Evolutionary conservation across 768 basidiomycete genomes (phyloP).

Genomic region (Termitomyces heimii): DNA sequence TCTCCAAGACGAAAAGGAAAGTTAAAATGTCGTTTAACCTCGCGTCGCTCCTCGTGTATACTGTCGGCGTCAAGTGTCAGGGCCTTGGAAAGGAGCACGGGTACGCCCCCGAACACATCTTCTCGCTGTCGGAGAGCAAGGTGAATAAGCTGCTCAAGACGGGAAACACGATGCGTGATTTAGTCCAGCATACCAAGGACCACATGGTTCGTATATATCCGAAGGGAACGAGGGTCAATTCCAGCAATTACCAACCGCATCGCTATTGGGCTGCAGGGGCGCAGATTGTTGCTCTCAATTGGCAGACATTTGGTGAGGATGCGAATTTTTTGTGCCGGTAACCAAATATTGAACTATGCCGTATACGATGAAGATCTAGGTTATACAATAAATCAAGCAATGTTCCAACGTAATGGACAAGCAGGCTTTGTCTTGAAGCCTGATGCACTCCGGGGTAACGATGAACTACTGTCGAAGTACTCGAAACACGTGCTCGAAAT

Average conservation of each 20-base stretch:
- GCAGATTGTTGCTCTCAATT: conserved; percentile 70
- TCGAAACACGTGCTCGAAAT: conserved; percentile 61
- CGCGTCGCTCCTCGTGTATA: conserved; percentile 80
- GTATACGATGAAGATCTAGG: conserved; percentile 59
- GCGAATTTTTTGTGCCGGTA: background rate
- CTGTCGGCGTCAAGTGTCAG: conserved; percentile 90
- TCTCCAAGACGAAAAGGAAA: conserved; percentile 29
- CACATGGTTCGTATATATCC: conserved; percentile 88
- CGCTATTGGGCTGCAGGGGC: conserved; percentile 60
- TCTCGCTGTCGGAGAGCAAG: conserved; percentile 85
- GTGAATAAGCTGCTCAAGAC: conserved; percentile 72
- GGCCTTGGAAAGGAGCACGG: conserved; percentile 83
- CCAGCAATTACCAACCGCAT: conserved; percentile 86
- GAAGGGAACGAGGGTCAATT: conserved; percentile 72
- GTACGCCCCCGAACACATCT: conserved; percentile 86
- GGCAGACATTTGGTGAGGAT: conserved; percentile 84
- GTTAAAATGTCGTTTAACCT: conserved; percentile 72
- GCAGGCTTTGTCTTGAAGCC: conserved; percentile 92
- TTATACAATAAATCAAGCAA: conserved; percentile 88
- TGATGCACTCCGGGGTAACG: conserved; percentile 59
- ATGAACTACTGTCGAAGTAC: conserved; percentile 46
- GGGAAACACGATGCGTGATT: conserved; percentile 44
- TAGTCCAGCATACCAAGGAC: conserved; percentile 81
- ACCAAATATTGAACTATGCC: background rate
- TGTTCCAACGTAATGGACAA: conserved; percentile 91